A percentile compares a stretch with the other conserved stretches of the same genome.
Evolutionary conservation across 2,329 filamentous ascomycete genomes (phyloP).

Genomic region (Fusarium sp.): DNA sequence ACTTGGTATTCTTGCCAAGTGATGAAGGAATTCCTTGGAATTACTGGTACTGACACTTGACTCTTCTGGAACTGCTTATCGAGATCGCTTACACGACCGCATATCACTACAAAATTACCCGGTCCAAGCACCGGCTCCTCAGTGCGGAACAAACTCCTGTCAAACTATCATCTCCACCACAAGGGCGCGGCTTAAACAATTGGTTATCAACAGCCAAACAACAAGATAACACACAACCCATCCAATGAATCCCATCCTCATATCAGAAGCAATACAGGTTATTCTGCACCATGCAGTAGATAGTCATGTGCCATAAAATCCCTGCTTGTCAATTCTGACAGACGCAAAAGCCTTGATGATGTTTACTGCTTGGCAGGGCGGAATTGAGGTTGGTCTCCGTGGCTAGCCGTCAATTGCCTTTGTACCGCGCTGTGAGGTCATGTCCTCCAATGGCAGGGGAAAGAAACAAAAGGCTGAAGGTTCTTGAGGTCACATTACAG

Average conservation of each 20-base stretch:
- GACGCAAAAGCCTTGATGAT: neutral
- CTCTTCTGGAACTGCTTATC: conserved; percentile 20
- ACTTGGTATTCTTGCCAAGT: neutral
- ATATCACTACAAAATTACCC: neutral
- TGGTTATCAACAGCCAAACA: conserved; percentile 4
- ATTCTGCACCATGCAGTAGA: neutral
- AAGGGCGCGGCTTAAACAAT: conserved; percentile 21
- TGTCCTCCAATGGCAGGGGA: neutral
- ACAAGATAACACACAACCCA: neutral
- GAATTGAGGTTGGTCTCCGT: conserved; percentile 34
- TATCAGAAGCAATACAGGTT: neutral
- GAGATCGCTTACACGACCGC: conserved; percentile 34
- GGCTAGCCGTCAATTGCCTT: conserved; percentile 48
- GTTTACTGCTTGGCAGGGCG: conserved; percentile 29
- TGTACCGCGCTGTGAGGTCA: conserved; percentile 29
- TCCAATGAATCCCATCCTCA: neutral
- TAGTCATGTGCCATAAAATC: conserved; percentile 24
- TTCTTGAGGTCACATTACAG: conserved; percentile 31
- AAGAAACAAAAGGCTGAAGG: neutral
- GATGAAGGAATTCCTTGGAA: neutral
- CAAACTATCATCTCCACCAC: conserved; percentile 14
- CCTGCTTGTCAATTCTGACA: conserved; percentile 33
- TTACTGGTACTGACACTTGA: neutral
- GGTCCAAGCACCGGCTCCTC: conserved; percentile 9
- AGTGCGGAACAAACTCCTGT: conserved; percentile 27